Evolutionary conservation across 768 basidiomycete species (phyloP).

Genomic region (Pleurotus giganteus): DNA sequence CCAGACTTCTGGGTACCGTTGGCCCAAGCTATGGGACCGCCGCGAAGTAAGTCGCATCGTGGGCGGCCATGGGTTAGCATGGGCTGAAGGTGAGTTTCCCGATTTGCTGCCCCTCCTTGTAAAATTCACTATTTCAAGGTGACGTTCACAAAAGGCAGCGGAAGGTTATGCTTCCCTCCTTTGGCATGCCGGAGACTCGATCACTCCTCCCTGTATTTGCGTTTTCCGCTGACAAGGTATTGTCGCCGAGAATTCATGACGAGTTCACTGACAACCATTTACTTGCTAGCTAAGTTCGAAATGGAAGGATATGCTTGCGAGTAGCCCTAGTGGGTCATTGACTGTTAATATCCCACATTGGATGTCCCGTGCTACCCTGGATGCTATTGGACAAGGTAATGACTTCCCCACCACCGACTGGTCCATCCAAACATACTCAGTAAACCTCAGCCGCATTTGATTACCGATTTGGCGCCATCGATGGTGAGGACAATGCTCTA

Average conservation of each 20-base stretch:
- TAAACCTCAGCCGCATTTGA: too few species aligned
- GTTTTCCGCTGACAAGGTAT: slow-evolving; percentile 41
- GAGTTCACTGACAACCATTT: too few species aligned
- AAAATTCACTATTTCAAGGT: slow-evolving; percentile 17
- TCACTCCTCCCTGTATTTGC: slow-evolving; percentile 49
- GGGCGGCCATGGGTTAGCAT: slow-evolving; percentile 50
- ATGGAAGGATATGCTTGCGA: slow-evolving; percentile 51
- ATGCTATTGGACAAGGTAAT: slow-evolving; percentile 53
- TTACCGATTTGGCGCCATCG: too few species aligned
- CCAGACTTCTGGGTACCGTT: slow-evolving; percentile 53
- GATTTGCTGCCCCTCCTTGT: not conserved
- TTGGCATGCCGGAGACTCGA: slow-evolving; percentile 48
- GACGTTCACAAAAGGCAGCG: slow-evolving; percentile 52
- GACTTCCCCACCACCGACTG: too few species aligned
- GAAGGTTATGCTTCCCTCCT: slow-evolving; percentile 55
- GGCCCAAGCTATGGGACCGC: slow-evolving; percentile 48
- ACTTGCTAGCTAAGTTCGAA: too few species aligned
- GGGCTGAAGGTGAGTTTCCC: slow-evolving; percentile 46
- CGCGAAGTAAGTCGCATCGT: slow-evolving; percentile 46
- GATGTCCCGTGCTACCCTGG: slow-evolving; percentile 48
- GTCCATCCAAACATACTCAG: too few species aligned
- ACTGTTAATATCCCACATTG: slow-evolving; percentile 49
- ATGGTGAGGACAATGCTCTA: too few species aligned
- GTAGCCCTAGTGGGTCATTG: slow-evolving; percentile 33
- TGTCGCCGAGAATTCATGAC: too few species aligned